Conservation (phyloP, 208 protist species). For the Trichomonas gallinae region DNA sequence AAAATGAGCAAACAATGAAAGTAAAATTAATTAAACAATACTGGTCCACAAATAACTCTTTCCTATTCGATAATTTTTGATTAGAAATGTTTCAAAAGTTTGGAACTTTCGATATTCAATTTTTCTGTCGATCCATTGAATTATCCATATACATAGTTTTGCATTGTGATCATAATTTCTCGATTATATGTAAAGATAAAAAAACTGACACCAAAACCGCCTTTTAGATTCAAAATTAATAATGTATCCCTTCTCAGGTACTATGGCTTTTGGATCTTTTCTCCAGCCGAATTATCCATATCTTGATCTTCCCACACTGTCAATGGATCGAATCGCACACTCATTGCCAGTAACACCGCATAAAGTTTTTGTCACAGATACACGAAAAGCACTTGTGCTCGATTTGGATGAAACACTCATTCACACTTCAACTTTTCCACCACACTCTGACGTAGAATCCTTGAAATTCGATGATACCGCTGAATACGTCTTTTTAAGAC, state of each 20-base stretch:
- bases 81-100: too few species aligned
- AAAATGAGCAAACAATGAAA: too few species aligned
- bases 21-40: too few species aligned
- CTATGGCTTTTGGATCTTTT: not conserved
- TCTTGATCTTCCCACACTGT: not conserved
- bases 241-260: not conserved
- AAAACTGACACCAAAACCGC: too few species aligned
- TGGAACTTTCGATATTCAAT: too few species aligned
- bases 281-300: not conserved
- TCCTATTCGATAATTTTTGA: too few species aligned
- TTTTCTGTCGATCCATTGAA: too few species aligned
- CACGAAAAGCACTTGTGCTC: slow-evolving; percentile 24
- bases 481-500: slow-evolving; percentile 30
- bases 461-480: not conserved
- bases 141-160: too few species aligned
- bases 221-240: not conserved
- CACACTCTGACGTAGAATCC: not conserved
- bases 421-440: slow-evolving; percentile 25
- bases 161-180: too few species aligned
- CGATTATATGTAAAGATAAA: too few species aligned
- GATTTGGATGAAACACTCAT: slow-evolving; percentile 44
- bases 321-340: not conserved
- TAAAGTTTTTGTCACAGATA: not conserved
- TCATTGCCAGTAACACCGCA: not conserved
- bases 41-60: too few species aligned